phyloP scores from a whole-genome alignment of 2,329 filamentous ascomycete genomes.

The Hawksworthiomyces lignivorus region DNA sequence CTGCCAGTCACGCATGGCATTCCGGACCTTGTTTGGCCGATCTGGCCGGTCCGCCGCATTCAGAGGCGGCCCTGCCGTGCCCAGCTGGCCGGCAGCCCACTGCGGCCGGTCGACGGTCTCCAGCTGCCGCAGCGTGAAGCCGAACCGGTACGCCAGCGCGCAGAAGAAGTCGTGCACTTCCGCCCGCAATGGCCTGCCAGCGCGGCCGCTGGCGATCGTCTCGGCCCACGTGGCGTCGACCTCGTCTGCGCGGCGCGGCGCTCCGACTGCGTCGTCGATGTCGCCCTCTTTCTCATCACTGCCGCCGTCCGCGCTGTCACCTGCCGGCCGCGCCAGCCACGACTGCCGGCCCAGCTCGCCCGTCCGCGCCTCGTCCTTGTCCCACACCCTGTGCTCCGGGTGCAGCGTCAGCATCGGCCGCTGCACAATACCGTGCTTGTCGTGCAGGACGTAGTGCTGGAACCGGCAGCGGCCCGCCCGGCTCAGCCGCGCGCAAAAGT shows the following conservation, averaged over 20 bases:
- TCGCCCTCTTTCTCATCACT: conserved; percentile 1
- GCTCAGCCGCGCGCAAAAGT: conserved; percentile 22
- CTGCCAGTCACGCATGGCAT: conserved; percentile 7
- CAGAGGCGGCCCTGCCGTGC: not conserved
- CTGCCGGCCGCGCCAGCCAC: not conserved
- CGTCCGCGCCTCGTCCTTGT: not conserved
- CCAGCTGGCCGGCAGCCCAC: conserved; percentile 5
- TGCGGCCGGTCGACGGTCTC: conserved; percentile 2
- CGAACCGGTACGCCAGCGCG: conserved; percentile 21
- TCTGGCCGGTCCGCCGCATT: not conserved
- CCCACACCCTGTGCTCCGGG: conserved; percentile 22
- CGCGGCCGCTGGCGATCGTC: conserved; percentile 6
- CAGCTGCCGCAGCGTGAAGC: conserved; percentile 18
- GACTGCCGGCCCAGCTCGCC: not conserved
- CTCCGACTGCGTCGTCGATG: conserved; percentile 13
- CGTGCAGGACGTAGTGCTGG: conserved; percentile 4
- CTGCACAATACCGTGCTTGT: conserved; percentile 17
- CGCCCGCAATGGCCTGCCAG: conserved; percentile 1
- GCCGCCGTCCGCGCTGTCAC: not conserved
- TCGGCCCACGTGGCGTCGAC: conserved; percentile 14
- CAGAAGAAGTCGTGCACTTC: conserved; percentile 19
- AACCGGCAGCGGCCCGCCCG: conserved; percentile 14
- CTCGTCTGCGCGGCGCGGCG: conserved; percentile 10
- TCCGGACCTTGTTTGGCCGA: not conserved
- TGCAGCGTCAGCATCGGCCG: conserved; percentile 21